These are phyloP conservation scores for Eucommia ulmoides DNA, from an alignment of 257 asterid genomes.

Conservation along the genomic window DNA sequence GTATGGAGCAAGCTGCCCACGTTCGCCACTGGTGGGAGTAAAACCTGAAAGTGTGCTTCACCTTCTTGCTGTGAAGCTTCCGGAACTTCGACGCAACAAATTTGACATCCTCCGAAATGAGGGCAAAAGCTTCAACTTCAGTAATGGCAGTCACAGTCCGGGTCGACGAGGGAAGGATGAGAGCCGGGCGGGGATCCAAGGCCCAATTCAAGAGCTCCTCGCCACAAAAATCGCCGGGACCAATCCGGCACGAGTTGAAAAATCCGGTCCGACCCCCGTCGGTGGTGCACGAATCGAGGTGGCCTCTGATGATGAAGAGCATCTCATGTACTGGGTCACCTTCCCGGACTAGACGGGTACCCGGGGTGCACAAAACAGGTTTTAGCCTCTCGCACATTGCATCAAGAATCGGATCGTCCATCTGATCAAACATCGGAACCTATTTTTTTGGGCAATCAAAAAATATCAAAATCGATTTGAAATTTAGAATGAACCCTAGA, in stretches of 20 bases:
- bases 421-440: conserved; percentile 56
- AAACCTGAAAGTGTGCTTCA: conserved; percentile 55
- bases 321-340: conserved; percentile 61
- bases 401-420: conserved; percentile 50
- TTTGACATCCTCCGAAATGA: conserved; percentile 34
- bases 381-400: conserved; percentile 61
- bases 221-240: conserved; percentile 65
- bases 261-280: conserved; percentile 62
- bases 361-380: conserved; percentile 36
- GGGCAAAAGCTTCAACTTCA: conserved; percentile 66
- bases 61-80: conserved; percentile 50
- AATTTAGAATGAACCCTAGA: too few relatives aligned
- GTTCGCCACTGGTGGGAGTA: conserved; percentile 73
- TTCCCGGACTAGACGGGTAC: conserved; percentile 44
- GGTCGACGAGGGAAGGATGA: conserved; percentile 56
- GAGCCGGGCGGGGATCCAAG: conserved; percentile 40
- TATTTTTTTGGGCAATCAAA: too few relatives aligned
- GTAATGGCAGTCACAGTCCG: conserved; percentile 45
- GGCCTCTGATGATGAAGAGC: conserved; percentile 62
- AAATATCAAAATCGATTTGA: too few relatives aligned
- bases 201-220: conserved; percentile 70
- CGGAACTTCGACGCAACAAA: conserved; percentile 58
- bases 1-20: conserved; percentile 69
- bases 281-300: conserved; percentile 52
- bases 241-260: conserved; percentile 37